Evolutionary conservation across 2,329 filamentous ascomycete genomes (phyloP).

Genomic region (Hirsutella minnesotensis): DNA sequence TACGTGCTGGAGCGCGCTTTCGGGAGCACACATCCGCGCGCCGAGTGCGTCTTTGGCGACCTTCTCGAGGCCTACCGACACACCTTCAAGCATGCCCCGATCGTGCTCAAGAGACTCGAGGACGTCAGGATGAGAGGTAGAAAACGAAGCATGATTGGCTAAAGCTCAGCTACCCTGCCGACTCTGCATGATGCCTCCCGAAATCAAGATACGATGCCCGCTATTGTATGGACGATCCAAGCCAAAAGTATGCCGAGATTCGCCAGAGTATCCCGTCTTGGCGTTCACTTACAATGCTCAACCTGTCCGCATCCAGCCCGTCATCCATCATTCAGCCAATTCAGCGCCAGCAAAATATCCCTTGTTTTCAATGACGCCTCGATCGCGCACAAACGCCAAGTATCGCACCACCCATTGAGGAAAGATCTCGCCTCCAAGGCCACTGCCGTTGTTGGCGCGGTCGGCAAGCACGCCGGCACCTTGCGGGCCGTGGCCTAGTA

Average conservation of each 20-base stretch:
- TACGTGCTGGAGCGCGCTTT: conserved; percentile 95
- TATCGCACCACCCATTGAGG: conserved; percentile 97
- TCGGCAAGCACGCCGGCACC: conserved; percentile 69
- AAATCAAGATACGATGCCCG: conserved; percentile 16
- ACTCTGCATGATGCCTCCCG: background rate
- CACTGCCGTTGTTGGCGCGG: conserved; percentile 33
- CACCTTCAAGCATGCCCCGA: conserved; percentile 61
- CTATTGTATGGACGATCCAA: conserved; percentile 10
- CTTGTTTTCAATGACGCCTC: conserved; percentile 96
- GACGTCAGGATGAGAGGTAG: conserved; percentile 88
- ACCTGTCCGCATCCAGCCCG: background rate
- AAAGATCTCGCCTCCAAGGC: conserved; percentile 64
- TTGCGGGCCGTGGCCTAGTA: conserved; percentile 60
- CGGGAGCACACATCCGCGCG: conserved; percentile 82
- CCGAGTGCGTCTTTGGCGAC: conserved; percentile 63
- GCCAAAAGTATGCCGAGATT: background rate
- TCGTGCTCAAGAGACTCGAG: conserved; percentile 71
- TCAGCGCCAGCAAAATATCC: conserved; percentile 89
- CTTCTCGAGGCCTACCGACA: conserved; percentile 64
- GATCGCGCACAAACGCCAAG: conserved; percentile 84
- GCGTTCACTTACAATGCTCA: background rate
- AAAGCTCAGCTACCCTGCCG: conserved; percentile 5
- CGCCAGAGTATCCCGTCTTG: background rate
- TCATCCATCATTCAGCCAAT: conserved; percentile 22
- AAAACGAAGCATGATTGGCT: conserved; percentile 96